Conservation (phyloP, 306 rosid genomes). For the Lathyrus tuberosus region DNA sequence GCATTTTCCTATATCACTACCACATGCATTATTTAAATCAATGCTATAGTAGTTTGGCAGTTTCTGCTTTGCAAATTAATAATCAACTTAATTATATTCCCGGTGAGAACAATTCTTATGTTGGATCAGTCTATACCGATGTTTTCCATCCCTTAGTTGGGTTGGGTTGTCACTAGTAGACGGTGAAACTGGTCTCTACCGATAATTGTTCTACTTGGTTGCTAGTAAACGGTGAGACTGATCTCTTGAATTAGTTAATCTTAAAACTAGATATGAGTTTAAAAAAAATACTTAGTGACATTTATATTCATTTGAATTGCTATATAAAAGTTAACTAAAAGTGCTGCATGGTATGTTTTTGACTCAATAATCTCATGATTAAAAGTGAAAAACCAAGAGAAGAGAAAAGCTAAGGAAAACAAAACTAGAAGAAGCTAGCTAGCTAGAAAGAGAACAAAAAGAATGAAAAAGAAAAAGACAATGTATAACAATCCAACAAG, state of each 20-base stretch:
- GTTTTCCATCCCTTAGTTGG: no score
- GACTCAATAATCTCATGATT: constrained; percentile 12
- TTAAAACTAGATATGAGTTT: no score
- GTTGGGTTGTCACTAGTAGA: no score
- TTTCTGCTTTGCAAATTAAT: no score
- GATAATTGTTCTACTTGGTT: no score
- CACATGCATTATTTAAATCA: background rate
- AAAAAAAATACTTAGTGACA: no score
- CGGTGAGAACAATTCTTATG: no score
- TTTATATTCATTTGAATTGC: background rate
- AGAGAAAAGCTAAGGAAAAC: constrained; percentile 32
- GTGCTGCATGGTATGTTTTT: background rate
- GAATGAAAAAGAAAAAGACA: constrained; percentile 41
- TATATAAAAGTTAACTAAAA: background rate
- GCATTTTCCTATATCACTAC: background rate
- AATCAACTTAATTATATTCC: no score
- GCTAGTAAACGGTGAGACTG: no score
- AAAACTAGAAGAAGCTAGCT: constrained; percentile 20
- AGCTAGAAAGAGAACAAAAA: constrained; percentile 40
- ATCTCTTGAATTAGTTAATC: no score
- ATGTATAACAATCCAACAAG: constrained; percentile 16
- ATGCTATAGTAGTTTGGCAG: background rate
- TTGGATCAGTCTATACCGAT: no score
- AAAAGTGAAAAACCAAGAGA: constrained; percentile 24
- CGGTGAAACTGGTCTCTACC: no score